A percentile compares a stretch with the other conserved stretches of the same genome.
phyloP scores from a whole-genome alignment of 495 filamentous ascomycete species.

The Penicillium lividum region DNA sequence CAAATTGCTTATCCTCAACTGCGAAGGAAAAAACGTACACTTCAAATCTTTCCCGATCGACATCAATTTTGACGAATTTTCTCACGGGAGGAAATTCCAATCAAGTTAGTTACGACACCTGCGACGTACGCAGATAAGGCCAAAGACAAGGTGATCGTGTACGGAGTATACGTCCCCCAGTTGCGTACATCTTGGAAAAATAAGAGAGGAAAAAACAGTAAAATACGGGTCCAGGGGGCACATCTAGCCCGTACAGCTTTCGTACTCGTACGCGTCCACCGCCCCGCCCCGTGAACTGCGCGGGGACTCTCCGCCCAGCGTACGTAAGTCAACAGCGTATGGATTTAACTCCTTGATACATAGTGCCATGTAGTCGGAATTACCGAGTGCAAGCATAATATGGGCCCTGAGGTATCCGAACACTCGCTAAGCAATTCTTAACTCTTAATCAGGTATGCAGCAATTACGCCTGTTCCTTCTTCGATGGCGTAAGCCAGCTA shows the following conservation, averaged over 20 bases:
- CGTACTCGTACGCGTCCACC: conserved; percentile 34
- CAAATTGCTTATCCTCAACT: neutral
- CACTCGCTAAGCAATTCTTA: neutral
- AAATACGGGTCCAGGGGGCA: conserved; percentile 2
- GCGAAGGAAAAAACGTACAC: neutral
- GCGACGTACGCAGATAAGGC: neutral
- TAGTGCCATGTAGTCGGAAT: neutral
- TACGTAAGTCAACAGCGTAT: conserved; percentile 26
- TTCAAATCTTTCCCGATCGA: neutral
- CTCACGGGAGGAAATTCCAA: neutral
- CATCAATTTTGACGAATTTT: neutral
- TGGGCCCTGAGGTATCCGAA: neutral
- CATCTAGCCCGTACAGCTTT: conserved; percentile 18
- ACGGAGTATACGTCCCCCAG: neutral
- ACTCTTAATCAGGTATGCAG: neutral
- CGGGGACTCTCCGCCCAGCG: conserved; percentile 22
- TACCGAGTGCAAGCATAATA: neutral
- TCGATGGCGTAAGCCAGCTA: conserved; percentile 8
- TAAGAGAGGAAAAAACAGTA: neutral
- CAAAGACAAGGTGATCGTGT: neutral
- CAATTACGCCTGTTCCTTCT: neutral
- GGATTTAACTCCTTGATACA: neutral
- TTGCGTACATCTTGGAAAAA: neutral
- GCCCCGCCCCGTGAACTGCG: conserved; percentile 27
- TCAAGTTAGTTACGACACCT: neutral